Conservation (phyloP, 306 rosid species). For the Clitoria ternatea region DNA sequence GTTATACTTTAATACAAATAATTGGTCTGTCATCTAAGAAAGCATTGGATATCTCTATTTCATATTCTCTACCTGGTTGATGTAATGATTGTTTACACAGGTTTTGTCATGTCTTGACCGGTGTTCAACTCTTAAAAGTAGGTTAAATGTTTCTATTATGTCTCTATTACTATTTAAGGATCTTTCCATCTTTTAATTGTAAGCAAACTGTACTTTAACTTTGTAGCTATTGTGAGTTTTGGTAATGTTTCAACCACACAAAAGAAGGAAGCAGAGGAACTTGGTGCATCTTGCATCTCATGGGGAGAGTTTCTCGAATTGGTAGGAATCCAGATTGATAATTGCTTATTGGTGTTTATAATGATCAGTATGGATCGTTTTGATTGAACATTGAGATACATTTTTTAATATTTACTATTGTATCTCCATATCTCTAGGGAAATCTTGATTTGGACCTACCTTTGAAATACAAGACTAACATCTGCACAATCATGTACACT, state of each 20-base stretch:
- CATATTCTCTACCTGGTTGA: constrained; percentile 2
- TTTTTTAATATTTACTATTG: background rate
- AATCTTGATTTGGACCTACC: constrained; percentile 57
- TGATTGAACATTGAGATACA: background rate
- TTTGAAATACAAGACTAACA: constrained; percentile 44
- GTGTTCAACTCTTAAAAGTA: constrained; percentile 76
- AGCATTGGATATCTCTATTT: background rate
- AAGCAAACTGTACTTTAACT: constrained; percentile 19
- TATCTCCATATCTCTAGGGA: constrained; percentile 44
- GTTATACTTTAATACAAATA: too few relatives aligned
- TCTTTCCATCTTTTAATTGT: background rate
- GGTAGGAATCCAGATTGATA: constrained; percentile 41
- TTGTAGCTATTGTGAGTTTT: constrained; percentile 81
- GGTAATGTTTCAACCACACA: constrained; percentile 52
- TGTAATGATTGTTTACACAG: constrained; percentile 46
- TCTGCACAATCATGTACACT: constrained; percentile 88
- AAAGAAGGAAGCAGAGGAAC: constrained; percentile 79
- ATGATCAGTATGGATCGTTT: background rate
- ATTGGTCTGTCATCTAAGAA: background rate
- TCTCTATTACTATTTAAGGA: background rate
- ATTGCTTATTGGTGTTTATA: background rate
- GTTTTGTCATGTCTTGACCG: constrained; percentile 67
- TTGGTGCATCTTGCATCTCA: constrained; percentile 72
- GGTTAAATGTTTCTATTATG: constrained; percentile 26
- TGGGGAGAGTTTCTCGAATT: constrained; percentile 76